phyloP scores from a whole-genome alignment of 805 yeast species.

The Hanseniaspora hatyaiensis region DNA sequence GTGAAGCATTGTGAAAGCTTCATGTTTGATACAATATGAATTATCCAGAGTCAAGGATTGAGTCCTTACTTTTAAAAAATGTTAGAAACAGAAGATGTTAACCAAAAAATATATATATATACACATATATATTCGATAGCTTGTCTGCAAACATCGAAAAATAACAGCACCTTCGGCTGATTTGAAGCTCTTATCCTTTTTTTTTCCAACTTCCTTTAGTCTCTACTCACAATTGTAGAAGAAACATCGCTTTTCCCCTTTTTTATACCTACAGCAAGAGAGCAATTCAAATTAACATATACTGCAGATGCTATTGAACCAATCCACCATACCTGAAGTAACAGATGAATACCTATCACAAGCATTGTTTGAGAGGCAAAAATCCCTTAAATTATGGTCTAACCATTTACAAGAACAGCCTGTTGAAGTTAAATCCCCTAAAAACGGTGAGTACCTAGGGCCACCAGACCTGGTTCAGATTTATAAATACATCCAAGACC shows the following conservation, averaged over 20 bases:
- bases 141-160: too few species aligned
- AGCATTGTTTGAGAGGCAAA: slow-evolving; percentile 53
- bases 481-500: slow-evolving; percentile 27
- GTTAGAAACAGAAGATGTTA: too few species aligned
- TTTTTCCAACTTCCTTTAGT: too few species aligned
- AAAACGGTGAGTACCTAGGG: slow-evolving; percentile 34
- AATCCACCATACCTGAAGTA: slow-evolving; percentile 56
- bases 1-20: too few species aligned
- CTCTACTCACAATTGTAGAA: too few species aligned
- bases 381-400: slow-evolving; percentile 33
- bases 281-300: too few species aligned
- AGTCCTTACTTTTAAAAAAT: neutral
- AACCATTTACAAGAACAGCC: slow-evolving; percentile 31
- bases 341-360: slow-evolving; percentile 48
- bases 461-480: slow-evolving; percentile 50
- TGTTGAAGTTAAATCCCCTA: slow-evolving; percentile 31
- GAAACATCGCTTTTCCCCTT: too few species aligned
- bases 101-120: too few species aligned
- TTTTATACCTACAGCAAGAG: too few species aligned
- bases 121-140: too few species aligned
- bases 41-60: neutral
- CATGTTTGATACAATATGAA: neutral
- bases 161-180: too few species aligned
- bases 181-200: too few species aligned
- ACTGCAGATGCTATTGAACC: slow-evolving; percentile 35